phyloP scores from a whole-genome alignment of 257 asterid genomes.

The Nicotiana tabacum region DNA sequence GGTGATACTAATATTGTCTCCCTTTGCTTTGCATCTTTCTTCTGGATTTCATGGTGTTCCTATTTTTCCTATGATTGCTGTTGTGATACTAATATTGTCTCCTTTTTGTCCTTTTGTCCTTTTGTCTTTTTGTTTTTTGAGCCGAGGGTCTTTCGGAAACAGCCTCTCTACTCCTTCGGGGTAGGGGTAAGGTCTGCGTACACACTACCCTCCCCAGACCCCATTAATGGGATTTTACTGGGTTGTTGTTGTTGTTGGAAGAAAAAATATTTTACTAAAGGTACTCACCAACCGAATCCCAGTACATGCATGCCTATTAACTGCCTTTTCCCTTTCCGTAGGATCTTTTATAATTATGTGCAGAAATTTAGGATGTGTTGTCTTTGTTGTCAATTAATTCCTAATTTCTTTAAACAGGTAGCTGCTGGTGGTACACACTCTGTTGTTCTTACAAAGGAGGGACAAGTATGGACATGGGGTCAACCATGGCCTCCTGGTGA shows the following conservation, averaged over 20 bases:
- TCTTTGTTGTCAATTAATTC: slow-evolving; percentile 6
- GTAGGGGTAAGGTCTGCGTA: no score
- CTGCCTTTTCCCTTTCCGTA: neutral
- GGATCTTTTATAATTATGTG: neutral
- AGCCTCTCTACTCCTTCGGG: no score
- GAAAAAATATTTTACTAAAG: neutral
- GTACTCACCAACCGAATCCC: neutral
- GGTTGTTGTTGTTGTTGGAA: neutral
- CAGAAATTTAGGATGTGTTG: neutral
- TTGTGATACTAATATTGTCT: no score
- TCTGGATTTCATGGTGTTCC: no score
- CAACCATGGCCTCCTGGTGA: slow-evolving; percentile 99
- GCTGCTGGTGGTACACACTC: slow-evolving; percentile 99
- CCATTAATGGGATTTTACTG: no score
- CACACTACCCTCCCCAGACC: no score
- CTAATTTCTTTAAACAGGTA: slow-evolving; percentile 48
- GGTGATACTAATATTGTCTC: no score
- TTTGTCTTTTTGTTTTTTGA: no score
- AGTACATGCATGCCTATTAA: neutral
- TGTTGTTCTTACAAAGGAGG: slow-evolving; percentile 89
- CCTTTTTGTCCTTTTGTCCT: no score
- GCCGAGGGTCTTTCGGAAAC: no score
- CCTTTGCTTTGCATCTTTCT: no score
- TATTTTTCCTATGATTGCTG: no score
- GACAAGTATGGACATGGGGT: slow-evolving; percentile 99